Conservation (phyloP, 257 asterid species). For the Oldenlandia corymbosa region DNA sequence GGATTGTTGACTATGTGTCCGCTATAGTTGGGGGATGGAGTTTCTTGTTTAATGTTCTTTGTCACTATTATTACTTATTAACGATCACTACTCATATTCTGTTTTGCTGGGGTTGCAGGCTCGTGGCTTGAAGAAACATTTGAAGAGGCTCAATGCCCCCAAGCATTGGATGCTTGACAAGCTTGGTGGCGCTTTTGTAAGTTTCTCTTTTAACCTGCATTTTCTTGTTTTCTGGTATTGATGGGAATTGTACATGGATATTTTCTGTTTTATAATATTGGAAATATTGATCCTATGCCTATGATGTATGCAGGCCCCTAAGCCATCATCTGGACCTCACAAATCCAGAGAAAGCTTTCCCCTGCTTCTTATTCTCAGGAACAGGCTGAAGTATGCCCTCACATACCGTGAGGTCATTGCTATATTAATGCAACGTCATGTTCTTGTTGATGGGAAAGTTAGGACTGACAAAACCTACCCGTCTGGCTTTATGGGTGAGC, state of each 20-base stretch:
- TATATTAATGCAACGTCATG: not conserved
- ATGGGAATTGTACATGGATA: not conserved
- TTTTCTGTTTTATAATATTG: not conserved
- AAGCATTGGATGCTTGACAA: conserved; percentile 67
- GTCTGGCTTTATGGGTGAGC: not conserved
- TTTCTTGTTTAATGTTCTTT: too few species aligned
- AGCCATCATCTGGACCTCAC: conserved; percentile 37
- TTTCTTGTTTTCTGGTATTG: not conserved
- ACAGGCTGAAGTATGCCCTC: conserved; percentile 29
- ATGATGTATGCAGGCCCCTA: conserved; percentile 25
- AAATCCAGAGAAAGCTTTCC: conserved; percentile 39
- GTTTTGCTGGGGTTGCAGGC: conserved; percentile 56
- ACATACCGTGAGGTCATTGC: conserved; percentile 27
- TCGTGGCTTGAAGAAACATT: conserved; percentile 67
- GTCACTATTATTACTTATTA: too few species aligned
- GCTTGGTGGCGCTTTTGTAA: conserved; percentile 74
- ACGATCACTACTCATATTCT: too few species aligned
- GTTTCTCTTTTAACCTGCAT: conserved; percentile 10
- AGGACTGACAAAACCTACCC: too few species aligned
- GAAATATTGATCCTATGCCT: not conserved
- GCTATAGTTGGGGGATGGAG: too few species aligned
- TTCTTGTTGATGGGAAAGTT: not conserved
- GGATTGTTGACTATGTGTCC: too few species aligned
- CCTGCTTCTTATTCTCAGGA: conserved; percentile 25
- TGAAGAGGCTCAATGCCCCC: conserved; percentile 89